Evolutionary conservation across 192 early-diverging fungal species (phyloP).

Genomic region (Lobosporangium transversale): DNA sequence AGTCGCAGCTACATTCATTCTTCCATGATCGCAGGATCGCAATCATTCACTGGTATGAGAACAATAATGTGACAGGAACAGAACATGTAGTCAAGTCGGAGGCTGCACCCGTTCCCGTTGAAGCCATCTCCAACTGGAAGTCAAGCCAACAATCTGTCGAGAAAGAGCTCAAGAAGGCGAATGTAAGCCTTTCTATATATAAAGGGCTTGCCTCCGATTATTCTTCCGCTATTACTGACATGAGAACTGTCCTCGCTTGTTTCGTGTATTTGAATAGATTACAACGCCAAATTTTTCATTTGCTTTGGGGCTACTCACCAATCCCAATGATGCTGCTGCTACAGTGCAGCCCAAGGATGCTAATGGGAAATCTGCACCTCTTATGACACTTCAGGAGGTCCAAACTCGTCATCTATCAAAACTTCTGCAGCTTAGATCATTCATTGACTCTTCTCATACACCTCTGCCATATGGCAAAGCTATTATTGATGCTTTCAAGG

Average conservation of each 20-base stretch:
- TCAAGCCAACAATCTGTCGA: slow-evolving; percentile 42
- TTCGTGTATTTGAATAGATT: slow-evolving; percentile 8
- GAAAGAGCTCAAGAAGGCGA: slow-evolving; percentile 56
- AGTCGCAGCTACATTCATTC: slow-evolving; percentile 69
- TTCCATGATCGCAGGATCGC: slow-evolving; percentile 77
- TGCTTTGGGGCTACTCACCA: slow-evolving; percentile 19
- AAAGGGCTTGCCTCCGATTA: too few species aligned
- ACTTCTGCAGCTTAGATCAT: slow-evolving; percentile 37
- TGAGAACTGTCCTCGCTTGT: too few species aligned
- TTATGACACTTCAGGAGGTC: slow-evolving; percentile 18
- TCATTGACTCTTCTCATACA: slow-evolving; percentile 52
- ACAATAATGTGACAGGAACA: slow-evolving; percentile 7
- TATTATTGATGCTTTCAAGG: slow-evolving; percentile 42
- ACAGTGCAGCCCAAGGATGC: slow-evolving; percentile 14
- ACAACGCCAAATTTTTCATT: slow-evolving; percentile 28
- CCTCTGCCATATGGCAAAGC: slow-evolving; percentile 55
- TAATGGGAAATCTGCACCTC: slow-evolving; percentile 6
- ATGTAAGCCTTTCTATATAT: slow-evolving; percentile 45
- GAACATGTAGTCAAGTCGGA: slow-evolving; percentile 73
- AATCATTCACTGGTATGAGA: slow-evolving; percentile 68
- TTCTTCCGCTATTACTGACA: too few species aligned
- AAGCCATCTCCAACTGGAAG: slow-evolving; percentile 55
- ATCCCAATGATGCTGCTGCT: slow-evolving; percentile 20
- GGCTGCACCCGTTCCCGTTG: slow-evolving; percentile 46
- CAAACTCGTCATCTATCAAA: slow-evolving; percentile 37